A percentile compares a stretch with the other conserved stretches of the same genome.
phyloP scores from a whole-genome alignment of 192 early-diverging fungal species.

The Umbelopsis vinacea region DNA sequence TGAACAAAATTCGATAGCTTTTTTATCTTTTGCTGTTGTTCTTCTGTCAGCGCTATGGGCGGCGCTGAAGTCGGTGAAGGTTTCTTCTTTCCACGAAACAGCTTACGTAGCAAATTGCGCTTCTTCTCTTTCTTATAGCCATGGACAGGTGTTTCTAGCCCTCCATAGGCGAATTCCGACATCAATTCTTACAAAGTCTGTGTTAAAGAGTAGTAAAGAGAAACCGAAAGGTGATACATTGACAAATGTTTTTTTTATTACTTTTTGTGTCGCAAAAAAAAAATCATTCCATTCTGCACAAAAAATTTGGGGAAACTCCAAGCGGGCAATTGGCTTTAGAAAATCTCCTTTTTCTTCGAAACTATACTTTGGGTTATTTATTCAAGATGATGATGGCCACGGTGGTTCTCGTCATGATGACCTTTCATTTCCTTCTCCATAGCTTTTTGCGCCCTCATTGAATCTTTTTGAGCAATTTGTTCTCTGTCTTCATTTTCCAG shows the following conservation, averaged over 20 bases:
- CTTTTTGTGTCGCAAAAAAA: too few relatives aligned
- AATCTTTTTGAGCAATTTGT: conserved; percentile 17
- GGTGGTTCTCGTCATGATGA: not conserved
- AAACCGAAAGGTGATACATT: not conserved
- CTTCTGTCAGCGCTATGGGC: not conserved
- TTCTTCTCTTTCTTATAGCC: conserved; percentile 11
- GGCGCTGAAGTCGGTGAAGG: not conserved
- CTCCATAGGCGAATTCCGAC: not conserved
- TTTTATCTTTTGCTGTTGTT: conserved; percentile 29
- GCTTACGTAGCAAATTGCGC: not conserved
- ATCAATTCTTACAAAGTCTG: not conserved
- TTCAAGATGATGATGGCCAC: too few relatives aligned
- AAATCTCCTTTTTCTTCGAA: too few relatives aligned
- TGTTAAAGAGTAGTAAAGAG: not conserved
- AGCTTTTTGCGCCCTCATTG: not conserved
- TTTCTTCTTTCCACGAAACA: conserved; percentile 4
- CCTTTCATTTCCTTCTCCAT: not conserved
- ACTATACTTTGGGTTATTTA: too few relatives aligned
- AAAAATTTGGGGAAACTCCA: too few relatives aligned
- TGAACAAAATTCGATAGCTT: conserved; percentile 12
- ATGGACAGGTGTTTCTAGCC: not conserved
- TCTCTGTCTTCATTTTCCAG: conserved; percentile 24
- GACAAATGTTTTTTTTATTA: too few relatives aligned
- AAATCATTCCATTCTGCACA: too few relatives aligned
- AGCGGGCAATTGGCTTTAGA: too few relatives aligned